Base-by-base conservation (phyloP, 768 basidiomycete genomes). In the Leccinum disarticulatum region DNA sequence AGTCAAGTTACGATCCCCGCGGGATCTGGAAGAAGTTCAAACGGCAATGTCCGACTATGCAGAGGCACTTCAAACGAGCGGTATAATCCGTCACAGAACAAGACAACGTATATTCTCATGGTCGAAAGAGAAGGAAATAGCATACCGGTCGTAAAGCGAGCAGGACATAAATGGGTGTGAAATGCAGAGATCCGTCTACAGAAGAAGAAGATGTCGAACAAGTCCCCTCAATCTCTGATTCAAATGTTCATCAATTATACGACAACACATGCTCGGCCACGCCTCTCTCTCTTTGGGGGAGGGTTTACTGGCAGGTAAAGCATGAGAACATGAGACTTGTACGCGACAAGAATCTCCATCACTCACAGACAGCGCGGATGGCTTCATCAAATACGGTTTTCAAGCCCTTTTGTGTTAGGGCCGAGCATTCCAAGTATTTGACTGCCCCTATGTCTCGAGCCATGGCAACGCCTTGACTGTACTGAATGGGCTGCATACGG, bases 341-440 rank as follows among this genome's bases (percentile, higher is more conserved):
- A 55, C 54, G 50, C 30, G 9, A 41, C 8, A 35, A 64, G 48
- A 30, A 49, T 36, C 47, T 47, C 6, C 13, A 55, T 38, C 36
- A 88, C 92, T 85, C 74, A 94, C 92, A 79, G 67, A 98, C 96
- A 57, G 94, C 93, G 56, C 97, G 87, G 69, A 99, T 98, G 47
- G 97, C 97, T 77, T 98, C 97, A 74, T 98, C 97, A 73, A 99
- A 99, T 48, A 99, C 97, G 59, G 90, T 95, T 85, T 99, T 99
- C 72, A 99, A 79, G 15, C 96, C 96, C 77, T 98, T 97, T 81
- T 98, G 97, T 51, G 96, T 98, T 70, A 96, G 79, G 35, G 95
- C 94, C 30, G 94, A 96, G 75, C 95, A 97, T 75, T 97, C 95
- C 59, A 97, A 79, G 70, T 97, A 97, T 77, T 95, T 95, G 65